phyloP scores from a whole-genome alignment of 1,284 basidiomycete genomes.

The Wolfiporia cocos region DNA sequence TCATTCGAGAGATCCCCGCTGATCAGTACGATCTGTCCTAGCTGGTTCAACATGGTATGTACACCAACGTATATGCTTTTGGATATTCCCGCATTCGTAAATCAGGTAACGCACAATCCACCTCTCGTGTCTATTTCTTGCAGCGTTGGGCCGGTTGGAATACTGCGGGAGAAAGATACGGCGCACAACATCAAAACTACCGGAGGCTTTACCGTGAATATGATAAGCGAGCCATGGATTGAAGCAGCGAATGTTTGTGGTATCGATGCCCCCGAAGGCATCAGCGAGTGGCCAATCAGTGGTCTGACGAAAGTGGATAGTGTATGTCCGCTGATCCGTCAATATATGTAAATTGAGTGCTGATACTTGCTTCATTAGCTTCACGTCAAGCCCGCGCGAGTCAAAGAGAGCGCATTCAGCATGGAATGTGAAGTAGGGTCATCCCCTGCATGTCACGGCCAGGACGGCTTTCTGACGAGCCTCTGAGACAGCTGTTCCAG shows the following conservation, averaged over 20 bases:
- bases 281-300: conserved; percentile 69
- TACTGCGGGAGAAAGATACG: conserved; percentile 52
- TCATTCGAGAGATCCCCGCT: neutral
- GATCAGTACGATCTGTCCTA: neutral
- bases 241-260: conserved; percentile 69
- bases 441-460: neutral
- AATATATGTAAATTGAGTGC: neutral
- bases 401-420: conserved; percentile 65
- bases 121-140: conserved; percentile 55
- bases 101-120: conserved; percentile 48
- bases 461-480: neutral
- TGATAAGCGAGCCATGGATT: conserved; percentile 71
- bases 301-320: conserved; percentile 61
- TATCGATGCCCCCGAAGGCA: conserved; percentile 57
- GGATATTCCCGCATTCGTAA: too few species aligned
- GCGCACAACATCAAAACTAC: conserved; percentile 60
- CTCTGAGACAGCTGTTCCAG: conserved; percentile 39
- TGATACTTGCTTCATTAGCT: conserved; percentile 9
- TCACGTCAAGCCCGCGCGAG: conserved; percentile 56
- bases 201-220: conserved; percentile 70
- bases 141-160: conserved; percentile 29
- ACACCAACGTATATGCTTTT: too few species aligned
- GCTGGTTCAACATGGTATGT: conserved; percentile 48
- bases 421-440: conserved; percentile 63
- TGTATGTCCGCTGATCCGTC: conserved; percentile 28